Evolutionary conservation across 2,329 filamentous ascomycete genomes (phyloP).

Genomic region (Cryphonectria naterciae): DNA sequence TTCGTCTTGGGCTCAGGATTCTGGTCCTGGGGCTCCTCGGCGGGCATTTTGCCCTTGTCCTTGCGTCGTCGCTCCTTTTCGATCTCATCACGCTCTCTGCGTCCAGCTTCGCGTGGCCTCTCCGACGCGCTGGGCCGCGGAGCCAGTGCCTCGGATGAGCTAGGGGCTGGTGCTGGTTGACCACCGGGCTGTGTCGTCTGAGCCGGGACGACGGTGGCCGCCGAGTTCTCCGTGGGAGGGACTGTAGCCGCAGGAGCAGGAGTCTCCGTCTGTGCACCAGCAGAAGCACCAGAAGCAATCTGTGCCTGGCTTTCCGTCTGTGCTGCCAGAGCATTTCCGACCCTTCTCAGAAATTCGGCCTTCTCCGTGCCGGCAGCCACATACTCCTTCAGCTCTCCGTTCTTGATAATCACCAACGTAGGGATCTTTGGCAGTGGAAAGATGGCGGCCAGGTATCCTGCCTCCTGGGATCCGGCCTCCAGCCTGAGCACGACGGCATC

Average conservation of each 20-base stretch:
- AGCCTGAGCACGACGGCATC: slow-evolving; percentile 74
- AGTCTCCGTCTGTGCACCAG: slow-evolving; percentile 18
- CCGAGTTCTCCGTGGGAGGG: slow-evolving; percentile 16
- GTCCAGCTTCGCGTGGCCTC: slow-evolving; percentile 49
- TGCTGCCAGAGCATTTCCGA: slow-evolving; percentile 48
- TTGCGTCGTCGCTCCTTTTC: slow-evolving; percentile 36
- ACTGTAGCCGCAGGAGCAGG: slow-evolving; percentile 21
- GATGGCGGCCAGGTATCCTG: slow-evolving; percentile 78
- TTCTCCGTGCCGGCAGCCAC: slow-evolving; percentile 66
- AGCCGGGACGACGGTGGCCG: background rate
- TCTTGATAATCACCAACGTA: slow-evolving; percentile 77
- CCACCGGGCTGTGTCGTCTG: slow-evolving; percentile 30
- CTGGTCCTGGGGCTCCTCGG: slow-evolving; percentile 46
- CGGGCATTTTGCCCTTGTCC: slow-evolving; percentile 47
- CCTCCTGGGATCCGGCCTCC: slow-evolving; percentile 75
- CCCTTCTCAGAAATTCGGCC: slow-evolving; percentile 66
- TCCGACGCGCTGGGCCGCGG: slow-evolving; percentile 12
- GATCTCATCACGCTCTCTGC: slow-evolving; percentile 52
- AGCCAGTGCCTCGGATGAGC: slow-evolving; percentile 30
- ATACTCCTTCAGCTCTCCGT: slow-evolving; percentile 78
- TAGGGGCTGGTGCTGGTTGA: slow-evolving; percentile 31
- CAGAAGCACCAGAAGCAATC: background rate
- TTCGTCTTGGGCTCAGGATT: slow-evolving; percentile 33
- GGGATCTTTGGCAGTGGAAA: slow-evolving; percentile 81
- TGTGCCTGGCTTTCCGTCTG: slow-evolving; percentile 8